phyloP scores from a whole-genome alignment of 345 rosid species.

The Moricandia arvensis region DNA sequence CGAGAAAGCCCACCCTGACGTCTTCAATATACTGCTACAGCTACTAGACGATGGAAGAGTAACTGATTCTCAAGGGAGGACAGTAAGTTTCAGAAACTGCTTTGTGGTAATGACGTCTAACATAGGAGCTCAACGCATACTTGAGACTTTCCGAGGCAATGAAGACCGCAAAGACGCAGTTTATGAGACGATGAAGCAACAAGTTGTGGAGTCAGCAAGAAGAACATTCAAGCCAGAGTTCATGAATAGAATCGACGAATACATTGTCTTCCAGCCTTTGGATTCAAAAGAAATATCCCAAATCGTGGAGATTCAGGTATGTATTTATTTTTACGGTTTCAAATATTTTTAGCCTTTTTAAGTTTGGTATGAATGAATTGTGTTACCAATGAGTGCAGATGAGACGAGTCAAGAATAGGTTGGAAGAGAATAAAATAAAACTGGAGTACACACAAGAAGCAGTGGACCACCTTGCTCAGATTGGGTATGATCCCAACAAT shows the following conservation, averaged over 20 bases:
- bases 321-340: not conserved
- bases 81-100: constrained; percentile 77
- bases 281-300: constrained; percentile 68
- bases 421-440: constrained; percentile 74
- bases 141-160: constrained; percentile 71
- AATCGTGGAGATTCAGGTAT: constrained; percentile 72
- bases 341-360: not conserved
- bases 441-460: constrained; percentile 71
- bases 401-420: constrained; percentile 64
- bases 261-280: constrained; percentile 89
- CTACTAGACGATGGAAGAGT: constrained; percentile 87
- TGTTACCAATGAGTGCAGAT: constrained; percentile 41
- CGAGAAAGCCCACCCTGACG: constrained; percentile 94
- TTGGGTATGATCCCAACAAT: constrained; percentile 81
- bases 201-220: constrained; percentile 83
- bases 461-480: constrained; percentile 51
- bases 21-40: constrained; percentile 81
- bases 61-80: constrained; percentile 93
- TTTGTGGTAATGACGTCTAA: constrained; percentile 96
- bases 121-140: constrained; percentile 83
- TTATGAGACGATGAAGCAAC: constrained; percentile 74
- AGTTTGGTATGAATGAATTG: not conserved
- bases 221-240: constrained; percentile 86
- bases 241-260: constrained; percentile 89
- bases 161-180: constrained; percentile 68